phyloP scores from a whole-genome alignment of 768 basidiomycete genomes.

The Mycena alexandri region DNA sequence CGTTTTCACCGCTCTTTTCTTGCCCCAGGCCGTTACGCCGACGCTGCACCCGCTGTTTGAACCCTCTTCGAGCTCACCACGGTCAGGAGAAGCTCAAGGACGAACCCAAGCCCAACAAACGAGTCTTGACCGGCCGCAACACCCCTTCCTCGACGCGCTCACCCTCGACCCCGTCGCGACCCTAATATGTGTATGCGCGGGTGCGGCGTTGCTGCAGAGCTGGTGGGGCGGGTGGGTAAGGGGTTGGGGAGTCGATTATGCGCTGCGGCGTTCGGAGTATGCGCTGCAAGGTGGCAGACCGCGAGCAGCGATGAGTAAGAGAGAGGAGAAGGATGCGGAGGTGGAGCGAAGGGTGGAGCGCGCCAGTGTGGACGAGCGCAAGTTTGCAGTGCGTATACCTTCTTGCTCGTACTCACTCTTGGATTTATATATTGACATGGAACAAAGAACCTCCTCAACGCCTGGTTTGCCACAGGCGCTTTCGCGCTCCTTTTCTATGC shows the following conservation, averaged over 20 bases:
- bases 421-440: too few species aligned
- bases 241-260: conserved; percentile 64
- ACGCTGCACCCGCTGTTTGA: conserved; percentile 41
- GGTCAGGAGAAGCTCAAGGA: conserved; percentile 34
- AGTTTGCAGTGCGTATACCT: conserved; percentile 52
- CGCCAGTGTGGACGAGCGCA: conserved; percentile 52
- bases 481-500: conserved; percentile 62
- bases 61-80: too few species aligned
- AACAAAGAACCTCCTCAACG: conserved; percentile 62
- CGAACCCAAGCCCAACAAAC: conserved; percentile 48
- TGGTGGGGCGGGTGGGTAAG: conserved; percentile 84
- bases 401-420: conserved; percentile 9
- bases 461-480: conserved; percentile 65
- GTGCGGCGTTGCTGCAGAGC: conserved; percentile 65
- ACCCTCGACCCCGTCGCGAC: conserved; percentile 73
- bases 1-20: conserved; percentile 72
- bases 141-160: conserved; percentile 74
- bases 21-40: conserved; percentile 72
- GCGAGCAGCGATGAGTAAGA: too few species aligned
- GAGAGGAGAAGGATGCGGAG: conserved; percentile 48
- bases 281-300: too few species aligned
- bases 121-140: conserved; percentile 75
- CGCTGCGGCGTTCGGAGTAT: conserved; percentile 33
- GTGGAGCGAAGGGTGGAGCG: conserved; percentile 59
- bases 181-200: conserved; percentile 67